Evolutionary conservation across 805 yeast genomes (phyloP), one percentile per base, ranked within the genome.

Genomic region (Ogataea corticis): DNA sequence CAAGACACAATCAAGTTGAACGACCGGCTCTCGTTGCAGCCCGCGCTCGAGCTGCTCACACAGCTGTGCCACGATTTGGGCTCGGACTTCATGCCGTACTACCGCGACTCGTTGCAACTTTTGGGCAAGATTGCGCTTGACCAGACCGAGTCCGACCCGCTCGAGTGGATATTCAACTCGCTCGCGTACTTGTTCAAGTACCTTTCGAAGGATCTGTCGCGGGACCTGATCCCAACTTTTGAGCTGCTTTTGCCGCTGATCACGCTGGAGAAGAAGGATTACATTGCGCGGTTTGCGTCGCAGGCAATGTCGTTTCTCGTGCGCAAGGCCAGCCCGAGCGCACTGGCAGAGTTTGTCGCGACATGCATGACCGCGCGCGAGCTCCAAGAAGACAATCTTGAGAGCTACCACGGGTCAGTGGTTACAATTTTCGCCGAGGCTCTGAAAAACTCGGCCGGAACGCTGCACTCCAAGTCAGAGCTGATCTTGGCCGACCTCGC

Each of bases 51-150:
- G 58, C 67, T 86, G 9, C 63, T 90, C 18, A 79, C 96, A 0
- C 96, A 90, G 58, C 85, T 94, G 56, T 83, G 90, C 33, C 97
- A 88, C 56, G 99, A 92, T 69, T 69, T 92, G 50, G 97, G 97
- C 9, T 84, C 92, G 2, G 98, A 92, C 55, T 94, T 91, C 59
- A 76, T 89, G 71, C 55, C 58, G 14, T 89, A 70, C 58, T 90
- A 88, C 58, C 68, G 68, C 2, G 61, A 66, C 19, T 67, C 89
- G 0, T 66, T 92, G 38, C 52, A 58, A 0, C 54, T 76, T 18
- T 71, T 91, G 33, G 76, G 75, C 4, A 62, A 68, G 0, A 59
- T 87, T 46, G 72, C 80, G 0, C 41, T 62, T 44, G 69, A 42
- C 73, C 87, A 73, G 47, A 63, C 73, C 16, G 73, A 83, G 41